Percentiles rank a stretch among this genome's conserved stretches.
Evolutionary conservation across 805 yeast species (phyloP).

Genomic region (Kuraishia molischiana): DNA sequence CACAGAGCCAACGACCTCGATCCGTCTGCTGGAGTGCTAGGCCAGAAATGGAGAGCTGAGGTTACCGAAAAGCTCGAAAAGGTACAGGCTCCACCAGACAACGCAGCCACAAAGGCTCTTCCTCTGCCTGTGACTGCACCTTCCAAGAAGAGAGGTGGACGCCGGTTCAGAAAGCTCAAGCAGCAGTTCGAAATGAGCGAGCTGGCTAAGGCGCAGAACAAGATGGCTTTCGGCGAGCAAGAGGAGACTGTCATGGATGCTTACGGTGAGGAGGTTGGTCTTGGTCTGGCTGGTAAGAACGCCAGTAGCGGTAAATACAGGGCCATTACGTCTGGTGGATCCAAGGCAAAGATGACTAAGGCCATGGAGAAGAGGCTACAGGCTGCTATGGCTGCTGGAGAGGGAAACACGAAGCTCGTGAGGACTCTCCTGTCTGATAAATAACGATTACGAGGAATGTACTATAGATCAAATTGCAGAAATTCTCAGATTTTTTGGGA

Average conservation of each 20-base stretch:
- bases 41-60: slow-evolving; percentile 50
- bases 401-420: slow-evolving; percentile 1
- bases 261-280: slow-evolving; percentile 73
- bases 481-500: background rate
- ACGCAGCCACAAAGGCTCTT: slow-evolving; percentile 54
- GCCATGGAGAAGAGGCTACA: slow-evolving; percentile 40
- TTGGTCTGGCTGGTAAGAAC: slow-evolving; percentile 54
- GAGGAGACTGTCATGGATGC: slow-evolving; percentile 55
- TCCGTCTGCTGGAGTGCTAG: slow-evolving; percentile 33
- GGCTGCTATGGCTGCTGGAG: background rate
- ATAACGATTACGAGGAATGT: too few species aligned
- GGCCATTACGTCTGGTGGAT: slow-evolving; percentile 24
- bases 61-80: slow-evolving; percentile 58
- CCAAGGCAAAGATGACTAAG: slow-evolving; percentile 52
- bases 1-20: too few species aligned
- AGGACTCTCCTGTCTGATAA: background rate
- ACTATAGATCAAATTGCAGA: background rate
- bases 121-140: slow-evolving; percentile 68
- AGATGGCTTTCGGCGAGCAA: slow-evolving; percentile 70
- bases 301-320: slow-evolving; percentile 9
- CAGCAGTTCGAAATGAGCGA: slow-evolving; percentile 78
- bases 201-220: slow-evolving; percentile 71
- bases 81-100: slow-evolving; percentile 69
- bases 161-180: slow-evolving; percentile 67
- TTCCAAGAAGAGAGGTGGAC: slow-evolving; percentile 82